Base-by-base conservation (phyloP, 23 red algal genomes). In the Pyropia yezoensis region DNA sequence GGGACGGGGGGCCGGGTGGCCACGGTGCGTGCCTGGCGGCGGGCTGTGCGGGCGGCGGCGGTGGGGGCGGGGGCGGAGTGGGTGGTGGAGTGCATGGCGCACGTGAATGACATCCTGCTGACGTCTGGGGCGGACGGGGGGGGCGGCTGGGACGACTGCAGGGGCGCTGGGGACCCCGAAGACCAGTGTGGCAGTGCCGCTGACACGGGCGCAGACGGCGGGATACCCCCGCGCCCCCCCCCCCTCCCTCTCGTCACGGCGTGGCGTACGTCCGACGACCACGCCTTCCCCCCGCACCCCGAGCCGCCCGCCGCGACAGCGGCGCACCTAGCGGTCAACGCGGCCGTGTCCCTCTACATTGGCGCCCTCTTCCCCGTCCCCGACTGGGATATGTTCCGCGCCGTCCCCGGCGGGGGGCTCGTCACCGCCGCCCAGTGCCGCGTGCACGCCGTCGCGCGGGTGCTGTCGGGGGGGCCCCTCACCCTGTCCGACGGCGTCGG, bases 321-420 rank as follows among this genome's bases (percentile, higher is more conserved):
- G 8, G 69, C 64, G 75, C 85, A 89, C 47, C 54, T 89, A 52
- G 49, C 70, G 51, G 61, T 34, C 49, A 89, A 89, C 47, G 75
- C 75, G 22, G 30, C 77, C 66, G 77, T 69, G 25, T 73, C 58
- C 7, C 51, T 89, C 28, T 59, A 71, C 16, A 14, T 89, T 12
- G 85, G 84, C 15, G 74, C 76, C 60, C 55, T 80, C 39, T 89
- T 89, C 30, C 79, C 79, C 12, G 75, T 89, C 14, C n/a, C 75
- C 9, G 85, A 89, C 68, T 89, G 85, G 85, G 85, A 89, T 47
- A 89, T 89, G 85, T 89, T 89, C 62, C 77, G 77, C n/a, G 39
- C 24, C 12, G 27, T 61, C 0, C 39, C 39, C 4, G 39, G 39
- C 7, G 11, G 6, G 39, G 73, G 32, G 27, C 47, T 67, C 50